Evolutionary conservation across 176 grass and related monocot genomes (phyloP), one percentile per base, ranked within the genome.

Genomic region (Tillandsia leiboldiana): DNA sequence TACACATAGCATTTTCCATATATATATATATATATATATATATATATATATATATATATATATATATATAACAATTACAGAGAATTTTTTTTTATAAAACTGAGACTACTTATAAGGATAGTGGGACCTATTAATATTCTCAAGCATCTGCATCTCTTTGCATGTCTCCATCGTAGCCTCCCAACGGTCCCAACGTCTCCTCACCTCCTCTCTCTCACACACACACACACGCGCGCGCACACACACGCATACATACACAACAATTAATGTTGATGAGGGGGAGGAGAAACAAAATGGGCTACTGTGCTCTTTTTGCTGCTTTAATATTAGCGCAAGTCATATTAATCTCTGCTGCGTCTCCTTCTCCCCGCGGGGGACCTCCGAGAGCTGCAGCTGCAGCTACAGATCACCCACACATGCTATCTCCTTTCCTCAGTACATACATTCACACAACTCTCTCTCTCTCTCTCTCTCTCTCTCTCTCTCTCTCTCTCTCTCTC

Each of bases 171-270:
- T 57, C 53, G 1, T 42, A 12, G 0, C 53, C 53, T 56, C 53
- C 53, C 53, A 56, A 56, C 53, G 13, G 10, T 57, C 8, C n/a
- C 53, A 57, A 23, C 65, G 9, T 58, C 51, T 54, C 26, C 51
- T 56, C 53, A 12, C 69, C 48, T 58, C 75, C 69, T 54, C 75
- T 26, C 29, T 11, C 58, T 17, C 29, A 26, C 18, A 23, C 22
- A 12, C 14, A 69, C 69, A 11, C 13, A 10, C 69, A 24, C 24
- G 20, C 28, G 3, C 2, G 3, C 28, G 3, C 28, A 29, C 2
- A 29, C 28, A 29, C 28, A 29, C 66, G 8, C n/a, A 68, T 13
- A 68, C 72, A 65, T 65, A 56, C 63, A 75, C 50, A 50, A 18
- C 51, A 23, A 75, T 49, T 48, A 50, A 11, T 66, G 63, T 42